Evolutionary conservation across 495 filamentous ascomycete genomes (phyloP), one percentile per base, ranked within the genome.

Genomic region (Neurospora intermedia): DNA sequence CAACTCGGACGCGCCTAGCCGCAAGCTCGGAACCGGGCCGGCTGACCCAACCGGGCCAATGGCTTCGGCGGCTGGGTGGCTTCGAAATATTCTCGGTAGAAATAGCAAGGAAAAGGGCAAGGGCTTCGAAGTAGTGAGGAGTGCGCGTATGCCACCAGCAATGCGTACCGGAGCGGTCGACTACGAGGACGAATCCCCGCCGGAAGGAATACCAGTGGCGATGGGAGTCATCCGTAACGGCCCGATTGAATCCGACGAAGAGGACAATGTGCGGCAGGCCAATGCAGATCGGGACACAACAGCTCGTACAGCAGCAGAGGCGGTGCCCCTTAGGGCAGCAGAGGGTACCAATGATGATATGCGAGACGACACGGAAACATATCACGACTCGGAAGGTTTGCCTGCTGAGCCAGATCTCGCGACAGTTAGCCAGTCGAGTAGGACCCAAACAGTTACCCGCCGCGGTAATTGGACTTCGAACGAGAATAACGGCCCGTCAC

Each of bases 41-140:
- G 94, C 95, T 20, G 96, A 99, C 82, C 96, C 96, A 7, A 97
- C 94, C 43, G 91, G 93, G 0, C 94, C 95, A 3, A 91, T 96
- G 15, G 90, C 92, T 6, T 93, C 91, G 10, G 94, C 96, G 2
- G 90, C 92, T 4, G 93, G 93, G 1, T 99, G 94, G 92, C 87
- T 99, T 80, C 90, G 91, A 75, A 86, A 86, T 43, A 82, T 97
- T 42, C 88, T 97, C 73, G 89, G 89, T 40, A 92, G 91, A 9
- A 94, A 96, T 80, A 91, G 88, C 4, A 97, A 96, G 76, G 93
- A 96, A 59, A 96, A 89, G 77, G 92, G 91, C 40, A 98, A 97
- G 81, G 96, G 96, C 0, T 99, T 99, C 73, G 96, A 97, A 79
- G 96, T 99, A 18, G 96, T 98, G 15, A 86, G 96, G 78, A 97